These are phyloP conservation scores for Alternaria tenuissima DNA, from an alignment of 2,329 filamentous ascomycete species.

Conservation along the genomic window DNA sequence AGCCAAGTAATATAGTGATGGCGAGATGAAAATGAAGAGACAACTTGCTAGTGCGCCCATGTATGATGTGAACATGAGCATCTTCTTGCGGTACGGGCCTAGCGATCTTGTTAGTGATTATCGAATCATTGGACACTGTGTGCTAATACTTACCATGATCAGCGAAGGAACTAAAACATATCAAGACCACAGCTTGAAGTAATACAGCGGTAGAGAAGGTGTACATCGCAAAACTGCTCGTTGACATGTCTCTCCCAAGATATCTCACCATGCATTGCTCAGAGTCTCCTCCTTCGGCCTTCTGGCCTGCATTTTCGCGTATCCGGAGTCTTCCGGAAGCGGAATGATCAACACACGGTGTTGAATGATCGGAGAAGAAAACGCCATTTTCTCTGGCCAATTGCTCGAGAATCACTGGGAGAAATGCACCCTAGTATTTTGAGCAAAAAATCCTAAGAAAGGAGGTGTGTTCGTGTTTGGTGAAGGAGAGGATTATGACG, in stretches of 20 bases:
- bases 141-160: slow-evolving; percentile 74
- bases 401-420: slow-evolving; percentile 90
- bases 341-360: slow-evolving; percentile 73
- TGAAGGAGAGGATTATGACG: slow-evolving; percentile 37
- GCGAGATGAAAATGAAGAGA: slow-evolving; percentile 78
- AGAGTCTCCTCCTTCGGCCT: slow-evolving; percentile 16
- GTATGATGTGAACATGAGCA: slow-evolving; percentile 82
- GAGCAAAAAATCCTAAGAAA: not conserved
- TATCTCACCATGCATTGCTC: slow-evolving; percentile 80
- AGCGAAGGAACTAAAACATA: slow-evolving; percentile 91
- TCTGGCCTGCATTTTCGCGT: slow-evolving; percentile 24
- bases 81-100: slow-evolving; percentile 77
- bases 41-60: slow-evolving; percentile 80
- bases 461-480: not conserved
- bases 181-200: slow-evolving; percentile 84
- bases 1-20: slow-evolving; percentile 78
- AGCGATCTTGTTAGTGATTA: not conserved
- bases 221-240: slow-evolving; percentile 94
- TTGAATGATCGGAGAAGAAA: slow-evolving; percentile 75
- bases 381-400: slow-evolving; percentile 89
- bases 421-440: slow-evolving; percentile 75
- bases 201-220: slow-evolving; percentile 90
- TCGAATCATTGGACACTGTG: not conserved
- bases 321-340: slow-evolving; percentile 41
- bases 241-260: slow-evolving; percentile 83